Base-by-base conservation (phyloP, 2,329 filamentous ascomycete genomes). In the Claviceps humidiphila region DNA sequence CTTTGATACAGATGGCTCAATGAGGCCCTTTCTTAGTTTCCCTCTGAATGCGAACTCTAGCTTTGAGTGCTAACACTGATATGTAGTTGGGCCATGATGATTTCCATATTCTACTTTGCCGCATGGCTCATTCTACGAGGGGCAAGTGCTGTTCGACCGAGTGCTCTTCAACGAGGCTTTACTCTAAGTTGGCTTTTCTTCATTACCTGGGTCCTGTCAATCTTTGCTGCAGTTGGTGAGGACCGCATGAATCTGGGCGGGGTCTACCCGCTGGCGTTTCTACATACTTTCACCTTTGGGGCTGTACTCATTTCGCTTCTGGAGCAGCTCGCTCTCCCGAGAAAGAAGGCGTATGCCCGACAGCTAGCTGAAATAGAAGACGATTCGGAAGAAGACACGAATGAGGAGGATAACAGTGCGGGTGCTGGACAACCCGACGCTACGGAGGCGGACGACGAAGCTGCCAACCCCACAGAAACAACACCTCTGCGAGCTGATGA, bases 71-170 rank as follows among this genome's bases (percentile, higher is more conserved):
- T 66, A 48, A 67, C 53, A 16, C 13, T 2, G 3, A 20, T 2
- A 22, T 13, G 6, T 30, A 77, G 74, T 1, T 95, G 89, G 88
- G 80, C 81, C 30, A 94, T 94, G 84, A 86, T 89, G 71, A 63
- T 91, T 0, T 86, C 86, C 0, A 74, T 88, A 1, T 95, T 89
- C 74, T 81, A 93, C 61, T 82, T 85, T 54, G 66, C 84, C 20
- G 83, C 89, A 46, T 97, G 91, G 91, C 84, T 89, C 57, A 74
- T 94, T 39, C 82, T 89, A 60, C 80, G 84, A 17, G 83, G 87
- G 2, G 86, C 88, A 16, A 85, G 89, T 61, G 85, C 84, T 55
- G 80, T 85, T 47, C 80, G 91, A 14, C 91, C 93, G 1, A 93
- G 87, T 17, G 91, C 91, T 4, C 78, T 97, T 6, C 87, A 94